Percentiles rank a stretch among this genome's conserved stretches.
phyloP scores from a whole-genome alignment of 805 yeast genomes.

The Starmera dryadoides region DNA sequence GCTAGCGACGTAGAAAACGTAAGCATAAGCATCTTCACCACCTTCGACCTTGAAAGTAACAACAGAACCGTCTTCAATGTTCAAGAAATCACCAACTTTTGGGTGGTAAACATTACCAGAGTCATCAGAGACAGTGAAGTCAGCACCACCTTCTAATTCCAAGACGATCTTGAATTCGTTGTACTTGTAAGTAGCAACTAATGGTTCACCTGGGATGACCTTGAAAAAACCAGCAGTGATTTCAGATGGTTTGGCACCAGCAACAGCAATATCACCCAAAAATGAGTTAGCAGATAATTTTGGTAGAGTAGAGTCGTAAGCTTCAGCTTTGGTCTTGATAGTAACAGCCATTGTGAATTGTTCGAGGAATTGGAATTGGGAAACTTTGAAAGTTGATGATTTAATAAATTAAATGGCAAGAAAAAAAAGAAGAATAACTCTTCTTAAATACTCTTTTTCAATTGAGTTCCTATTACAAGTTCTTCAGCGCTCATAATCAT shows the following conservation, averaged over 20 bases:
- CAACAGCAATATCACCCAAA: slow-evolving; percentile 58
- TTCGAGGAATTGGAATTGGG: neutral
- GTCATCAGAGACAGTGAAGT: slow-evolving; percentile 55
- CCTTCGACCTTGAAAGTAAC: slow-evolving; percentile 57
- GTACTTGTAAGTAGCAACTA: slow-evolving; percentile 53
- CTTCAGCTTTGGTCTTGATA: slow-evolving; percentile 46
- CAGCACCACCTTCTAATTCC: slow-evolving; percentile 49
- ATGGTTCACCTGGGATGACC: slow-evolving; percentile 62
- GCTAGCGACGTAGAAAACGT: slow-evolving; percentile 17
- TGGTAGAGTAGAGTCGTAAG: slow-evolving; percentile 50
- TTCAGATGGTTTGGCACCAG: slow-evolving; percentile 47
- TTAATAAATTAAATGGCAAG: too few species aligned
- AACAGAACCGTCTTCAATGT: slow-evolving; percentile 61
- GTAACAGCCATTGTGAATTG: slow-evolving; percentile 43
- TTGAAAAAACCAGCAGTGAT: slow-evolving; percentile 62
- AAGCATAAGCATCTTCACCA: slow-evolving; percentile 49
- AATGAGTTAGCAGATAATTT: slow-evolving; percentile 58
- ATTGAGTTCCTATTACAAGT: too few species aligned
- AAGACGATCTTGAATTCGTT: slow-evolving; percentile 67
- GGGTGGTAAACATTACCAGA: slow-evolving; percentile 51
- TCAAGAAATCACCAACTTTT: slow-evolving; percentile 60
- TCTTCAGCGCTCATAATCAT: too few species aligned
- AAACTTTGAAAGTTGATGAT: too few species aligned
- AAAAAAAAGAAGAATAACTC: too few species aligned
- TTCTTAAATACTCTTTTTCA: too few species aligned